phyloP scores from a whole-genome alignment of 2,329 filamentous ascomycete species.

The Xylaria hypoxylon region DNA sequence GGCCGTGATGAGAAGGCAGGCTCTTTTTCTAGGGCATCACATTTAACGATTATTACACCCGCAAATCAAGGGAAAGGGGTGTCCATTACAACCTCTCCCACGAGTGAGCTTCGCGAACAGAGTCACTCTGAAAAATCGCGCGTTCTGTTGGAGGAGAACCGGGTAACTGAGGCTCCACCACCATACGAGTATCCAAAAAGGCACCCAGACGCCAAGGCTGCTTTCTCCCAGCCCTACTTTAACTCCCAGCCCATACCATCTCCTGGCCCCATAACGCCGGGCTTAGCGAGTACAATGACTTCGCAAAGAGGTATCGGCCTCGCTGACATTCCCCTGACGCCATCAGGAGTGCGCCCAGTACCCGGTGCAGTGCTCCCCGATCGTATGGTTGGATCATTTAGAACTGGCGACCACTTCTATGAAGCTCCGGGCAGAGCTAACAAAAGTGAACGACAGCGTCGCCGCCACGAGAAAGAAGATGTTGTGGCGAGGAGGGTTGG shows the following conservation, averaged over 20 bases:
- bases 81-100: conserved; percentile 44
- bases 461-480: conserved; percentile 75
- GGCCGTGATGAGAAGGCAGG: conserved; percentile 45
- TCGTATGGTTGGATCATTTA: conserved; percentile 59
- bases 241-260: conserved; percentile 65
- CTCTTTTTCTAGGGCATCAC: conserved; percentile 33
- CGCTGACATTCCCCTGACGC: conserved; percentile 68
- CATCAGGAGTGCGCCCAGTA: conserved; percentile 48
- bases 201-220: conserved; percentile 59
- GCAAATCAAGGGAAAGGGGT: conserved; percentile 38
- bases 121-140: conserved; percentile 54
- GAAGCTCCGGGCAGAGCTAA: conserved; percentile 56
- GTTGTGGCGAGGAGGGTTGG: conserved; percentile 66
- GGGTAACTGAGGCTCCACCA: conserved; percentile 60
- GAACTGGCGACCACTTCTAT: conserved; percentile 59
- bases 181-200: conserved; percentile 65
- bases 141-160: conserved; percentile 55
- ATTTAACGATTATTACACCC: conserved; percentile 39
- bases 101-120: conserved; percentile 46
- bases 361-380: conserved; percentile 55
- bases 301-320: conserved; percentile 71
- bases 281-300: conserved; percentile 70
- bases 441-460: conserved; percentile 63
- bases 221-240: conserved; percentile 67
- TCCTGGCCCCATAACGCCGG: conserved; percentile 72